Evolutionary conservation across 306 rosid species (phyloP).

Genomic region (Morella rubra): DNA sequence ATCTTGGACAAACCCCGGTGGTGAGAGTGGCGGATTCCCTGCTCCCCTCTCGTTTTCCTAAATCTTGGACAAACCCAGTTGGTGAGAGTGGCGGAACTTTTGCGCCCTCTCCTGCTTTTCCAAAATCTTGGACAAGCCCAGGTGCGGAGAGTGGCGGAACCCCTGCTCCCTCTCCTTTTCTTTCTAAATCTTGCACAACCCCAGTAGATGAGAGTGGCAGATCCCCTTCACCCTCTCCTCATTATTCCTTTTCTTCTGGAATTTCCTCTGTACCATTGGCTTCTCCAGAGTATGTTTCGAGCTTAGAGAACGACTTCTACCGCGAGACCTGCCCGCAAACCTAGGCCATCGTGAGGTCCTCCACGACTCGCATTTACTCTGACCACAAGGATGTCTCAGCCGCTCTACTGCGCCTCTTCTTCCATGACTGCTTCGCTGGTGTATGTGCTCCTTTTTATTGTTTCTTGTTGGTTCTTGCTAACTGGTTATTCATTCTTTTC

Average conservation of each 20-base stretch:
- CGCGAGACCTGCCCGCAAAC: constrained; percentile 61
- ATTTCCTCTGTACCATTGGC: constrained; percentile 17
- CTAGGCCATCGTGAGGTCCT: constrained; percentile 48
- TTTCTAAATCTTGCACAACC: constrained; percentile 13
- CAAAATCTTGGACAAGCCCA: too few relatives aligned
- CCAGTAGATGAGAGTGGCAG: constrained; percentile 34
- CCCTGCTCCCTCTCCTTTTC: too few relatives aligned
- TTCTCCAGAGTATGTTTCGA: constrained; percentile 25
- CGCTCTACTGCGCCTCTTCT: constrained; percentile 77
- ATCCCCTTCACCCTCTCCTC: background rate
- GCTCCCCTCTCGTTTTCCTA: too few relatives aligned
- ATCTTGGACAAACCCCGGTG: too few relatives aligned
- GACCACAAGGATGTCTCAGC: constrained; percentile 51
- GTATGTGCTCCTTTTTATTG: constrained; percentile 28
- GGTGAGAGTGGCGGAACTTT: too few relatives aligned
- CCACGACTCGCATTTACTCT: constrained; percentile 48
- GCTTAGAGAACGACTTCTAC: constrained; percentile 62
- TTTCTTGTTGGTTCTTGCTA: constrained; percentile 10
- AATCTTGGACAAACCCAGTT: too few relatives aligned
- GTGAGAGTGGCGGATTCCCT: too few relatives aligned
- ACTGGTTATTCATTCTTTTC: background rate
- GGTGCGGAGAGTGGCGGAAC: too few relatives aligned
- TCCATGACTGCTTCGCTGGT: constrained; percentile 87
- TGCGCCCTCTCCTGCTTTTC: too few relatives aligned
- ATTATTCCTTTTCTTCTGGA: constrained; percentile 11